Conservation (phyloP, 306 rosid genomes). For the Vigna trinervia region DNA sequence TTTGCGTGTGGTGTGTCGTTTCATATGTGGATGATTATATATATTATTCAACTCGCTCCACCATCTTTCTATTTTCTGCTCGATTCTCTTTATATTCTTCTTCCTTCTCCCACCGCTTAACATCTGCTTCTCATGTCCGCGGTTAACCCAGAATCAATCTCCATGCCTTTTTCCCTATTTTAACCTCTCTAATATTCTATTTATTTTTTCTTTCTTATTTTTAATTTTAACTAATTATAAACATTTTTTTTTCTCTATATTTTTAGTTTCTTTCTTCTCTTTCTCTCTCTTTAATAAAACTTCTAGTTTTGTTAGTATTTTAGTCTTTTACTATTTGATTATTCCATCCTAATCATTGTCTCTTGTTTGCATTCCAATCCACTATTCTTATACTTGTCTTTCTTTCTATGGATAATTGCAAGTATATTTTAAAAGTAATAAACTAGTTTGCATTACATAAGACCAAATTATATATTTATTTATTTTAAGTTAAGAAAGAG, state of each 20-base stretch:
- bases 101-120: background rate
- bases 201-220: background rate
- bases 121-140: too few species aligned
- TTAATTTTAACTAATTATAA: too few species aligned
- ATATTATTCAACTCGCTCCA: conserved; percentile 9
- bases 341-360: background rate
- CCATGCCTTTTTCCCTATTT: background rate
- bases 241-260: background rate
- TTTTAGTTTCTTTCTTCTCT: background rate
- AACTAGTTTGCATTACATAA: background rate
- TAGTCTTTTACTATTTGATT: background rate
- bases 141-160: too few species aligned
- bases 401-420: background rate
- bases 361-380: background rate
- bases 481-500: too few species aligned
- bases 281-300: background rate
- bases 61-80: conserved; percentile 41
- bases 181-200: too few species aligned
- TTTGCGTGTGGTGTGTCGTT: background rate
- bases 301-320: background rate
- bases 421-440: background rate
- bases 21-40: conserved; percentile 22
- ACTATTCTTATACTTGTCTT: background rate
- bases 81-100: background rate
- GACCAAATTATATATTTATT: too few species aligned